These are phyloP conservation scores for Trypanosoma avium DNA, from an alignment of 208 protist species.

Conservation along the genomic window DNA sequence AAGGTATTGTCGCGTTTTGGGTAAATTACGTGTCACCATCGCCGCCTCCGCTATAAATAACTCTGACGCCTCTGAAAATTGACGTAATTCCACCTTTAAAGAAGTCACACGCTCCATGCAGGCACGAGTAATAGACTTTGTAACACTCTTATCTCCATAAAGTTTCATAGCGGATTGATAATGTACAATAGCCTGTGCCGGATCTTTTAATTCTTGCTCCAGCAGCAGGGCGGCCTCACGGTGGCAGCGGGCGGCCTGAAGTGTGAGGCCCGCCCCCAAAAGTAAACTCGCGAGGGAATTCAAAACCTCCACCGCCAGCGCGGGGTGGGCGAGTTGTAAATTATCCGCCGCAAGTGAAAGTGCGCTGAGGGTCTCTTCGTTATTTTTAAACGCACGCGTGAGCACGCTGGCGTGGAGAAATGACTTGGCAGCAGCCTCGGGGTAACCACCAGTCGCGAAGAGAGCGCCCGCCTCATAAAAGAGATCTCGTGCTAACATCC, in stretches of 20 bases:
- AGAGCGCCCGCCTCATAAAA: slow-evolving; percentile 73
- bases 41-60: slow-evolving; percentile 47
- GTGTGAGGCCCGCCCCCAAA: slow-evolving; percentile 29
- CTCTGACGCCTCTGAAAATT: slow-evolving; percentile 52
- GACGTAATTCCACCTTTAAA: slow-evolving; percentile 39
- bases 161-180: slow-evolving; percentile 54
- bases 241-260: slow-evolving; percentile 71
- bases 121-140: slow-evolving; percentile 38
- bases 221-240: slow-evolving; percentile 59
- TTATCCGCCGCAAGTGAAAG: slow-evolving; percentile 54
- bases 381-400: slow-evolving; percentile 57
- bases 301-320: slow-evolving; percentile 54
- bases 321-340: slow-evolving; percentile 52
- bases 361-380: slow-evolving; percentile 50
- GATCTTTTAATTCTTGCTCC: slow-evolving; percentile 43
- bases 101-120: slow-evolving; percentile 60
- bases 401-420: slow-evolving; percentile 76
- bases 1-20: slow-evolving; percentile 51
- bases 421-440: slow-evolving; percentile 40
- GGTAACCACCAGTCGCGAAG: slow-evolving; percentile 48
- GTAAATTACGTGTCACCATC: slow-evolving; percentile 28
- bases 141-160: slow-evolving; percentile 38
- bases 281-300: slow-evolving; percentile 43
- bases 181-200: slow-evolving; percentile 40
- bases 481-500: slow-evolving; percentile 54